Evolutionary conservation across 352 stramenopile genomes (phyloP), one percentile per base, ranked within the genome.

Genomic region (Phytophthora chlamydospora): DNA sequence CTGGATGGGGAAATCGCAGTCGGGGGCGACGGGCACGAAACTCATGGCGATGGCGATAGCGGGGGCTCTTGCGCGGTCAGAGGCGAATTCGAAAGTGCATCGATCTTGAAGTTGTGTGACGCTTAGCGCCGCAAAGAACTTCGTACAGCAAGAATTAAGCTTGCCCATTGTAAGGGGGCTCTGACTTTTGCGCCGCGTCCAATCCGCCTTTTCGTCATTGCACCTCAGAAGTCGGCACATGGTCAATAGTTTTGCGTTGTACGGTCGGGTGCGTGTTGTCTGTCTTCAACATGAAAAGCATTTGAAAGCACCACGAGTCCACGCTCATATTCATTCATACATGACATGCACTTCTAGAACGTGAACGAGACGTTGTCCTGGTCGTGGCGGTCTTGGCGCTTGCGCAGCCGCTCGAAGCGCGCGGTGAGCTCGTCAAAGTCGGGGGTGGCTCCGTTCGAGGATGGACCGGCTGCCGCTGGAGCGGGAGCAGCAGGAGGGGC

Each of bases 341-440:
- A 24, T 24, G 21, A 45, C 21, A 27, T 46, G 38, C 57, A 35
- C 17, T 34, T 63, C 50, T 80, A 93, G 43, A 93, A 93, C 16
- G 81, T 88, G 55, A 93, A 90, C 8, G 79, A 89, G 11, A 55
- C 60, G 24, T 76, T 79, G 42, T 77, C 73, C 41, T 76, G 66
- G 58, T 82, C 79, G 46, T 83, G 66, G 13, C 71, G 68, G 44
- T 89, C 79, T 68, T 91, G 84, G 14, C 78, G 82, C 66, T 90
- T 83, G 36, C 86, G 82, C 55, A 98, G 75, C 6, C 82, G 83
- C 39, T 97, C 88, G 68, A 99, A 99, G 21, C 92, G 88, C 9
- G 90, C 91, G 2, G 93, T 96, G 50, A 99, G 85, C 64, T 98
- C 91, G 51, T 98, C 89, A 73, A 98, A 98, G 66, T 97, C 87